Conservation (phyloP, 2,329 filamentous ascomycete species). For the Colletotrichum musicola region DNA sequence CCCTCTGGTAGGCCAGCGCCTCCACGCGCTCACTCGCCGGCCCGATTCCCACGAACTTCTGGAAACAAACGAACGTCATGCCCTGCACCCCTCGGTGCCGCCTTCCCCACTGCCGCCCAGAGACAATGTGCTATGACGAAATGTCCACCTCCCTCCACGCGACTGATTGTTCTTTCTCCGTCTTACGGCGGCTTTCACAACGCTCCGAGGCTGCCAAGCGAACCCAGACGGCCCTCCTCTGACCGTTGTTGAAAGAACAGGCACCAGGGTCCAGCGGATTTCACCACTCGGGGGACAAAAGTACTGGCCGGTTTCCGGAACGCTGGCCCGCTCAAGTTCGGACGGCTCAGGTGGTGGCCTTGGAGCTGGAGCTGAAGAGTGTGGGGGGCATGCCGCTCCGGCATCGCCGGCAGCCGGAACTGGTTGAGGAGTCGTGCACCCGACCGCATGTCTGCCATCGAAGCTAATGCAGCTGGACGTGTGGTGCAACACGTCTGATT, state of each 20-base stretch:
- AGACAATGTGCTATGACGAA: slow-evolving; percentile 30
- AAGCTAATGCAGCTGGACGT: slow-evolving; percentile 16
- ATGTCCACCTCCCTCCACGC: not conserved
- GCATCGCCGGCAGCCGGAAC: slow-evolving; percentile 29
- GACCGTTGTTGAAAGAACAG: not conserved
- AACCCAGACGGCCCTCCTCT: slow-evolving; percentile 3
- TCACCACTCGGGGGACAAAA: not conserved
- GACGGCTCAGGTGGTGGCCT: slow-evolving; percentile 4
- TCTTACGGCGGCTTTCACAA: not conserved
- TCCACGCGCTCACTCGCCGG: slow-evolving; percentile 34
- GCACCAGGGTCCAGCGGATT: not conserved
- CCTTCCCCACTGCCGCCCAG: slow-evolving; percentile 16
- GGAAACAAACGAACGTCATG: slow-evolving; percentile 35
- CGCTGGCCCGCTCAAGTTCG: slow-evolving; percentile 20
- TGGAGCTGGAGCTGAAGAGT: not conserved
- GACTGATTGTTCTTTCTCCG: not conserved
- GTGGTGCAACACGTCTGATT: not conserved
- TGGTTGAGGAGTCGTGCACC: not conserved
- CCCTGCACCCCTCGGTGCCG: slow-evolving; percentile 27
- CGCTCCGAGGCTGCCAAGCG: slow-evolving; percentile 2
- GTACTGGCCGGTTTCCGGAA: slow-evolving; percentile 22
- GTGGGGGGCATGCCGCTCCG: slow-evolving; percentile 23
- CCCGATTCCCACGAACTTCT: slow-evolving; percentile 37
- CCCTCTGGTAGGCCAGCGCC: slow-evolving; percentile 28
- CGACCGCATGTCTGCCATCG: slow-evolving; percentile 5